Evolutionary conservation across 2,329 filamentous ascomycete species (phyloP).

Genomic region (Cladophialophora psammophila): DNA sequence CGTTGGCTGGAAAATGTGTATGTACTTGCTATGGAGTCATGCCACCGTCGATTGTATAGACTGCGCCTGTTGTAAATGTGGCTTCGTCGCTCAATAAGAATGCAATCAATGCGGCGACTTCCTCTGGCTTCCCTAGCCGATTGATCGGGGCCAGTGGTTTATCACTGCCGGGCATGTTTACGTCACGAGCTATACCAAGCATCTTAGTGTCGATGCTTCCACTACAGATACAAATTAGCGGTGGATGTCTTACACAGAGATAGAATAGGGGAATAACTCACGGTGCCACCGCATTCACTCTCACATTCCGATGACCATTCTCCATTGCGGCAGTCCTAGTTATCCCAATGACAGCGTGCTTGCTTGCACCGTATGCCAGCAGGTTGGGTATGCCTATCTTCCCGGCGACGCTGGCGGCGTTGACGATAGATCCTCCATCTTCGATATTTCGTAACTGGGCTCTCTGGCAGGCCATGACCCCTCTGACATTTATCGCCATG

Average conservation of each 20-base stretch:
- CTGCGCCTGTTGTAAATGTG: slow-evolving; percentile 56
- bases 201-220: slow-evolving; percentile 14
- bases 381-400: slow-evolving; percentile 50
- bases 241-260: background rate
- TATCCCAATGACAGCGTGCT: slow-evolving; percentile 65
- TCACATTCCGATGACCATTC: slow-evolving; percentile 53
- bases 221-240: background rate
- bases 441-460: slow-evolving; percentile 16
- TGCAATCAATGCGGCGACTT: slow-evolving; percentile 54
- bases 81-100: slow-evolving; percentile 57
- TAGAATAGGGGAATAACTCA: background rate
- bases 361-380: slow-evolving; percentile 52
- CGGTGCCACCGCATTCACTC: slow-evolving; percentile 46
- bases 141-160: background rate
- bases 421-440: slow-evolving; percentile 34
- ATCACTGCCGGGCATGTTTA: background rate
- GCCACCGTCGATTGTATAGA: slow-evolving; percentile 57
- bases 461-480: slow-evolving; percentile 18
- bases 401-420: slow-evolving; percentile 47
- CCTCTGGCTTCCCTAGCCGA: slow-evolving; percentile 25
- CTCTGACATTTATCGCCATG: slow-evolving; percentile 17
- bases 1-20: background rate
- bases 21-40: slow-evolving; percentile 6
- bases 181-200: slow-evolving; percentile 2
- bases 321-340: slow-evolving; percentile 64